These are phyloP conservation scores for Euclidium syriacum DNA, from an alignment of 345 rosid genomes.

Conservation along the genomic window DNA sequence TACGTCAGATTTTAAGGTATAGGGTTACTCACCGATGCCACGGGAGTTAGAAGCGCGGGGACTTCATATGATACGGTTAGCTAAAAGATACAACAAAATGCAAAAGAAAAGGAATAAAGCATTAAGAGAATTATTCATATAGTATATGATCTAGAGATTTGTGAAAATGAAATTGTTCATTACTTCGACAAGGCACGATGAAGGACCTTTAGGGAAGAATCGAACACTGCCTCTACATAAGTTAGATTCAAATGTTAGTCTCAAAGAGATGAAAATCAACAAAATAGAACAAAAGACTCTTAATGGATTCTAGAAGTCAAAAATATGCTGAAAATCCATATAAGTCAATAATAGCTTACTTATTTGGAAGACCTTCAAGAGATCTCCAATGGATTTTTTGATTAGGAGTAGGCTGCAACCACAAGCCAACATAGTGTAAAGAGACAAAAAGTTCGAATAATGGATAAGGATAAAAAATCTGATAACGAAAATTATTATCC, in stretches of 20 bases:
- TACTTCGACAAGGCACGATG: slow-evolving; percentile 77
- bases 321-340: no score
- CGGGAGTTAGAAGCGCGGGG: slow-evolving; percentile 67
- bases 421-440: no score
- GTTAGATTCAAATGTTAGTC: not conserved
- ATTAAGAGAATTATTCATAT: not conserved
- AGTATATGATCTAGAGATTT: not conserved
- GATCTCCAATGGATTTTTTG: slow-evolving; percentile 97
- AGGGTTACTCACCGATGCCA: slow-evolving; percentile 68
- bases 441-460: no score
- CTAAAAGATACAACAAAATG: slow-evolving; percentile 35
- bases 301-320: no score
- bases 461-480: no score
- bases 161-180: slow-evolving; percentile 16
- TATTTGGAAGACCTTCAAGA: slow-evolving; percentile 85
- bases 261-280: not conserved
- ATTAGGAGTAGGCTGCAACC: slow-evolving; percentile 72
- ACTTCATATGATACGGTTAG: slow-evolving; percentile 91
- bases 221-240: slow-evolving; percentile 73
- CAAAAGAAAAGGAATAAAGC: not conserved
- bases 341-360: slow-evolving; percentile 29
- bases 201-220: slow-evolving; percentile 73
- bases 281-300: no score
- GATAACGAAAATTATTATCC: no score
- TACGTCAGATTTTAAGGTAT: not conserved